phyloP scores from a whole-genome alignment of 306 rosid genomes.

The Quercus robur region DNA sequence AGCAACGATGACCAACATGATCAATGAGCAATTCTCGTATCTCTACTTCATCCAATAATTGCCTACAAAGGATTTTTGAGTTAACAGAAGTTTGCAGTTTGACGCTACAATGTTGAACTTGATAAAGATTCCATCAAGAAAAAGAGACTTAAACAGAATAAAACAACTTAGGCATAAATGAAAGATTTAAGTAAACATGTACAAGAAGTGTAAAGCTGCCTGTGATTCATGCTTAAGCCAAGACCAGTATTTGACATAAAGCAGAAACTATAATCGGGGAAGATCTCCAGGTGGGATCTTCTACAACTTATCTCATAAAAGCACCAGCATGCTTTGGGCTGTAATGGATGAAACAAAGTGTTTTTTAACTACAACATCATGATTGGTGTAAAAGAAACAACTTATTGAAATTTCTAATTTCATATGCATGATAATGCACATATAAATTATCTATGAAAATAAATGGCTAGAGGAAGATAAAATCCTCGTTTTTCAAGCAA shows the following conservation, averaged over 20 bases:
- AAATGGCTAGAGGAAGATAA: neutral
- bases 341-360: neutral
- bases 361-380: neutral
- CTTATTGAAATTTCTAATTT: neutral
- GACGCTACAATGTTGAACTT: neutral
- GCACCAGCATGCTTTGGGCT: neutral
- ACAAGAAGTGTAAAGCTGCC: neutral
- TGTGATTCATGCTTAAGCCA: neutral
- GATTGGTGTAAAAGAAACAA: neutral
- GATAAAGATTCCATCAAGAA: neutral
- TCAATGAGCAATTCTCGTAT: constrained; percentile 90
- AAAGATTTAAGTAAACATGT: neutral
- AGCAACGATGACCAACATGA: constrained; percentile 92
- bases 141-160: neutral
- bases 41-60: constrained; percentile 83
- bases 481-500: neutral
- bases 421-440: neutral
- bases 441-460: neutral
- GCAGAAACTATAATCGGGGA: neutral
- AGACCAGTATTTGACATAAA: neutral
- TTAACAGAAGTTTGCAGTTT: constrained; percentile 16
- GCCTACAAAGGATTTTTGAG: constrained; percentile 34
- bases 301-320: neutral
- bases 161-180: neutral
- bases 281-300: neutral